Evolutionary conservation across 176 grass and related monocot genomes (phyloP), one percentile per base, ranked within the genome.

Genomic region (Triticum monococcum): DNA sequence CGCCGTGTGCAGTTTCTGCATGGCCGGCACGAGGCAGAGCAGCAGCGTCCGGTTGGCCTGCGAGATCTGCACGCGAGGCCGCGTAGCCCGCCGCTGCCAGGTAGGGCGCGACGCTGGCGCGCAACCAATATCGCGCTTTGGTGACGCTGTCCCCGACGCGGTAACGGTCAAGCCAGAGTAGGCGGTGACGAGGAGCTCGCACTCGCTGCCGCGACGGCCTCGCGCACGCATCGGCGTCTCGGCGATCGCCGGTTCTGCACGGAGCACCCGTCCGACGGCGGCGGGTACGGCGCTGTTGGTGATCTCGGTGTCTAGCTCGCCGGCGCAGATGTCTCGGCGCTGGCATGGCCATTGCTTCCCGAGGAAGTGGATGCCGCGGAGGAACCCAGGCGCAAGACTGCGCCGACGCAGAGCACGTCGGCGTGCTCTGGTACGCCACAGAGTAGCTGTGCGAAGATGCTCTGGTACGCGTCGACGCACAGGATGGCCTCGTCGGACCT

Each of bases 1-100:
- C n/a, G n/a, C n/a, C n/a, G n/a, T 68, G 83, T 90, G 93, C 38
- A 95, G 72, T 86, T 89, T 98, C 40, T 79, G 89, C 88, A 98
- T 93, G 50, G 93, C 91, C 1, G 36, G 36, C 36, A 36, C 35
- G 35, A 36, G 5, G 35, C 35, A 36, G 35, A 36, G 35, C 35
- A 36, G 35, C 35, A 36, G 35, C 35, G 7, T 7, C 35, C 31
- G 82, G 87, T 93, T 89, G 77, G 87, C 87, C 38, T 92, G 78
- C 80, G 48, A 98, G 82, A 87, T 62, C 88, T 26, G 88, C 95
- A 91, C 23, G 92, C 80, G 48, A 98, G 82, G 71, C 1, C 93
- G 83, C 7, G 89, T 90, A 37, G 93, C 38, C 87, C 76, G 43
- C 50, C 7, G 76, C 73, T 5, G 66, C 77, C 37, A 8, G 8